Evolutionary conservation across 495 filamentous ascomycete genomes (phyloP), one percentile per base, ranked within the genome.

Genomic region (Aspergillus homomorphus): DNA sequence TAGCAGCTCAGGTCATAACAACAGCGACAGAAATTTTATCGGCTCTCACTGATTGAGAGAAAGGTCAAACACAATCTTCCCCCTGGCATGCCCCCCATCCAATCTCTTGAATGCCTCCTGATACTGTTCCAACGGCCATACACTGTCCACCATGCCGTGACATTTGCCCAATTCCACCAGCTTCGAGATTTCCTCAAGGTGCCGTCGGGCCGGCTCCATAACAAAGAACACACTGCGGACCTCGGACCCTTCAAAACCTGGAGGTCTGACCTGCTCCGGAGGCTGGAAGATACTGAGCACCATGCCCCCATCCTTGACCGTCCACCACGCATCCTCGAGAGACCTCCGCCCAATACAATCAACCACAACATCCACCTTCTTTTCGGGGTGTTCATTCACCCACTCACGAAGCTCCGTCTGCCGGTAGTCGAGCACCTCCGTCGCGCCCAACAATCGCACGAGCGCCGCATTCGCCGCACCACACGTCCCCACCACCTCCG

Each of bases 211-310:
- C 3, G 77, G 70, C 23, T 71, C 50, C 68, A 82, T 76, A 42
- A 82, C 70, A 49, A 80, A 78, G 38, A 79, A 84, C 9, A 64
- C 16, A 43, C 67, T 67, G 30, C 65, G 67, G 22, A 83, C 70
- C 65, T 61, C 59, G 0, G 50, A 5, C 1, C 42, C 56, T 8
- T 57, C 45, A 12, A 62, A 61, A 0, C 66, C 72, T 49, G 51
- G 64, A 6, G 81, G 81, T 49, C 71, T 74, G 21, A 63, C 64
- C 53, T 60, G 58, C 45, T 77, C 72, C 7, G 83, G 82, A 6
- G 77, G 75, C 66, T 78, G 73, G 22, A 69, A 69, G 54, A 87
- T 80, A 68, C 80, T 81, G 30, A 84, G 54, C 44, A 84, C 46
- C 22, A 60, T 62, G 3, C 79, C 82, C 0, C 67, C 70, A 20